A percentile compares a stretch with the other conserved stretches of the same genome.
These are phyloP conservation scores for Venturia asperata DNA, from an alignment of 2,329 filamentous ascomycete species.

Conservation along the genomic window DNA sequence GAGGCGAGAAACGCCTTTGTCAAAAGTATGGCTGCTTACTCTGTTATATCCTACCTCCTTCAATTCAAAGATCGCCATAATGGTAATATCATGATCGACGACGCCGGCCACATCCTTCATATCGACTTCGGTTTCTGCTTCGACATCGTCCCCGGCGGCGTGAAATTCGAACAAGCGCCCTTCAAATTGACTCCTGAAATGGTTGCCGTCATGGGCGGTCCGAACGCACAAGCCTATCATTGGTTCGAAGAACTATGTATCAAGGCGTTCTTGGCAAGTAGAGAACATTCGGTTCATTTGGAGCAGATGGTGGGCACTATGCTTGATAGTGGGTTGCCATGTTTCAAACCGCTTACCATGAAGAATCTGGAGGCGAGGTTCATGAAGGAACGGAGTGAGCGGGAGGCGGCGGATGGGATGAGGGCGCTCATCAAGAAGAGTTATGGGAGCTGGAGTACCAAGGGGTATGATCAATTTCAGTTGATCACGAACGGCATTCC, in stretches of 20 bases:
- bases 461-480: conserved; percentile 97
- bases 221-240: conserved; percentile 78
- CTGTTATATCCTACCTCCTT: conserved; percentile 88
- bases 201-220: conserved; percentile 97
- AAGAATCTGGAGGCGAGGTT: conserved; percentile 89
- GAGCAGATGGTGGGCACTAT: conserved; percentile 86
- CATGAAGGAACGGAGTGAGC: conserved; percentile 82
- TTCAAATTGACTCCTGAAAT: conserved; percentile 98
- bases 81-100: conserved; percentile 99
- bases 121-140: conserved; percentile 99
- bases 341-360: conserved; percentile 95
- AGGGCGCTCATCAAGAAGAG: conserved; percentile 82
- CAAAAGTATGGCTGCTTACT: conserved; percentile 98
- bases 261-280: conserved; percentile 84
- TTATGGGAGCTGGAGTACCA: conserved; percentile 82
- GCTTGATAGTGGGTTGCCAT: conserved; percentile 92
- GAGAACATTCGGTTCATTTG: conserved; percentile 82
- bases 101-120: conserved; percentile 92
- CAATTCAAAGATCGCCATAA: conserved; percentile 99
- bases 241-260: conserved; percentile 96
- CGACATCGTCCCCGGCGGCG: conserved; percentile 92
- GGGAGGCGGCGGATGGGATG: conserved; percentile 94
- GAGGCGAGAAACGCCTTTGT: conserved; percentile 95
- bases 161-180: conserved; percentile 94
- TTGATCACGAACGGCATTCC: conserved; percentile 95